These are phyloP conservation scores for Ganoderma lingzhi DNA, from an alignment of 1,284 basidiomycete genomes.

Conservation along the genomic window DNA sequence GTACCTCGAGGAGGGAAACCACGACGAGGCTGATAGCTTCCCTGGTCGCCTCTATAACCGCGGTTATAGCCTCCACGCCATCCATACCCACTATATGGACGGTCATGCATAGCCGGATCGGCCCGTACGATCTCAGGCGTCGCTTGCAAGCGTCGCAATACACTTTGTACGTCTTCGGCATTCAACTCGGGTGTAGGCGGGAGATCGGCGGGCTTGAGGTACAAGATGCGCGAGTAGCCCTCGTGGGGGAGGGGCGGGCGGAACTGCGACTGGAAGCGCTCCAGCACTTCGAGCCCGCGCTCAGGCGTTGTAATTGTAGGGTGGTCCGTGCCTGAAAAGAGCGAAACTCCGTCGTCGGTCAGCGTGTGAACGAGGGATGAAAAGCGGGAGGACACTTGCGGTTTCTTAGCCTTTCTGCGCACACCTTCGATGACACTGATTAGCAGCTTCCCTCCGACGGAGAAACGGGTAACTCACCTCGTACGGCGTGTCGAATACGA, in stretches of 20 bases:
- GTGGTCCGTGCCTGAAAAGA: slow-evolving; percentile 63
- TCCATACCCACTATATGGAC: not conserved
- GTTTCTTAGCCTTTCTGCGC: slow-evolving; percentile 56
- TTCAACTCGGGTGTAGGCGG: slow-evolving; percentile 53
- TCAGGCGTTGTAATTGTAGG: slow-evolving; percentile 72
- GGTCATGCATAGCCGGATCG: not conserved
- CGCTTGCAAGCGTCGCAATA: slow-evolving; percentile 58
- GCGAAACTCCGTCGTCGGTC: not conserved
- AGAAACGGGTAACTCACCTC: slow-evolving; percentile 57
- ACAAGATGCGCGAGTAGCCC: slow-evolving; percentile 67
- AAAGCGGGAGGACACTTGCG: slow-evolving; percentile 43
- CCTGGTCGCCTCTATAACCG: slow-evolving; percentile 7
- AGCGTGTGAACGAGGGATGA: not conserved
- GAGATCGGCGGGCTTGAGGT: slow-evolving; percentile 60
- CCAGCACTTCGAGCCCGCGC: slow-evolving; percentile 62
- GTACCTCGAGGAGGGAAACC: not conserved
- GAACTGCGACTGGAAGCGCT: slow-evolving; percentile 66
- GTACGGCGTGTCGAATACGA: slow-evolving; percentile 77
- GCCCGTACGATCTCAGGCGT: slow-evolving; percentile 40
- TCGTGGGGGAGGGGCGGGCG: slow-evolving; percentile 60
- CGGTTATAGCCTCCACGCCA: slow-evolving; percentile 5
- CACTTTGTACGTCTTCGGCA: slow-evolving; percentile 55
- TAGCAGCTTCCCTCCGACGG: too few species aligned
- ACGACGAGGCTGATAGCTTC: slow-evolving; percentile 15
- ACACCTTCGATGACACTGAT: slow-evolving; percentile 50